Base-by-base conservation (phyloP, 2,329 filamentous ascomycete genomes). In the Monilinia polystroma region DNA sequence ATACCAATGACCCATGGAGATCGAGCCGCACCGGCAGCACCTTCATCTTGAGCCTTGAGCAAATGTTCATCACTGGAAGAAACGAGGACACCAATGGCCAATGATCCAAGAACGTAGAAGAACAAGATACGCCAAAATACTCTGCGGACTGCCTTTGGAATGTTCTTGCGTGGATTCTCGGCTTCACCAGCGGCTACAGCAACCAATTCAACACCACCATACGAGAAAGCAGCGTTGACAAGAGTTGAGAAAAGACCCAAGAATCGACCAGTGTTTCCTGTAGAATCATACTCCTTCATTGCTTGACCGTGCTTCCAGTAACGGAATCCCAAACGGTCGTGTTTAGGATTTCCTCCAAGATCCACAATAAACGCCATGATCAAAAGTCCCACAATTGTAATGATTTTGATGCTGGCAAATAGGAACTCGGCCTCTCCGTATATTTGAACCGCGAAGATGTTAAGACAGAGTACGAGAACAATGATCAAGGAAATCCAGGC, bases 361-460 rank as follows among this genome's bases (percentile, higher is more conserved):
- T 95, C 94, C 70, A 87, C 86, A 70, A 96, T 83, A 74, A 96
- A 92, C 2, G 92, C 94, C 79, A 91, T 93, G 70, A 87, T 73
- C 71, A 93, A 84, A 62, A 94, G 81, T 1, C 86, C 89, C 47
- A 92, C 78, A 68, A 86, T 86, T 51, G 85, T 78, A 20, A 87
- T 71, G 23, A 87, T 80, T 73, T 87, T 86, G 67, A 83, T 80
- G 10, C 83, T 74, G 7, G 86, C 83, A 59, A 84, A 82, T 79
- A 85, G 85, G 71, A 89, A 89, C 73, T 89, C 87, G 2, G 84
- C 81, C 73, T 86, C 84, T 52, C 85, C 85, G 69, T 86, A 87
- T 77, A 81, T 85, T 66, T 82, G 78, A 41, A 87, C 81, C 4
- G 82, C 82, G 69, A 88, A 83, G 58, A 88, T 73, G 69, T 89